Evolutionary conservation across 768 basidiomycete genomes (phyloP), one percentile per base, ranked within the genome.

Genomic region (Neoboletus subvelutipes): DNA sequence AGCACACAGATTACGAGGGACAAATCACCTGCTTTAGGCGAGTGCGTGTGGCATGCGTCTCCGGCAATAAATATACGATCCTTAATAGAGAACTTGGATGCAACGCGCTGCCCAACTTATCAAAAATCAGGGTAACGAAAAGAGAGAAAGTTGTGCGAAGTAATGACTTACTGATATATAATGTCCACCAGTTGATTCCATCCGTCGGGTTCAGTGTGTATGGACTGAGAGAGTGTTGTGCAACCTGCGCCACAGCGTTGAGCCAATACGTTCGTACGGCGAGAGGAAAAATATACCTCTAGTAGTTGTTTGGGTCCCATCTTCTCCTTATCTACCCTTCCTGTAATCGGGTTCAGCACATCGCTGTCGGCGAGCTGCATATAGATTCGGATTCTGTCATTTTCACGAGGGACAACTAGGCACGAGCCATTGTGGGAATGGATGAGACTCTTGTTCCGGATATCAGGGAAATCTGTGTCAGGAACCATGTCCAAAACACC

Each of bases 41-140:
- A 78, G 47, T 77, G 77, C 18, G 76, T 78, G 55, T 77, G 79
- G 37, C 78, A 83, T 3, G 81, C 81, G 58, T 82, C 82, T 13
- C 83, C 83, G 0, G 79, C 83, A 46, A 84, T 83, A 60, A 84
- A 82, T 2, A 83, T 73, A 5, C 83, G 78, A 33, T 83, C 67
- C 40, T 76, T 58, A 1, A 74, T 62, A 2, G 78, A 77, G 66
- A 78, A 85, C n/a, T 70, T 71, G 31, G 80, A 75, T 15, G 83
- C 81, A 9, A 84, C 78, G 5, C 83, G 76, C 62, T 85, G 83
- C 2, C 82, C 82, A 48, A 84, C 82, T 82, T 37, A 33, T 26
- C 17, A 31, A 41, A 26, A 12, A 18, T 60, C 34, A 51, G 47
- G 11, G n/a, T 5, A 46, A 34, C 12, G 22, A 50, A n/a, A n/a